Conservation (phyloP, 257 asterid genomes). For the Solanum verrucosum region DNA sequence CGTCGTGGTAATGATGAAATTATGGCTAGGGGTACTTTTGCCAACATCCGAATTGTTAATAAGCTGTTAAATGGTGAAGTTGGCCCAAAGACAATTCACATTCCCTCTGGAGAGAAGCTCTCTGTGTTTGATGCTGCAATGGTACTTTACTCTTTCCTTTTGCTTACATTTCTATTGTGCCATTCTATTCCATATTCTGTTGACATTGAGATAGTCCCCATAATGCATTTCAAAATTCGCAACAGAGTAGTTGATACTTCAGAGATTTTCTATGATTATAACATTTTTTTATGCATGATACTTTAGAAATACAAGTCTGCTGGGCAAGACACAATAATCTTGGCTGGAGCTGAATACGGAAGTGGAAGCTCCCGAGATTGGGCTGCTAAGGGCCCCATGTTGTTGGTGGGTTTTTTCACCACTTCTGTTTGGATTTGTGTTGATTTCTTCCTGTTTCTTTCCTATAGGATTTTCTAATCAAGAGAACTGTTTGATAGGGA, state of each 20-base stretch:
- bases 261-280: background rate
- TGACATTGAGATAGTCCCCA: background rate
- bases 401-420: background rate
- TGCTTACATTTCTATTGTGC: background rate
- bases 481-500: background rate
- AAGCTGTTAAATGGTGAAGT: slow-evolving; percentile 12
- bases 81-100: slow-evolving; percentile 2
- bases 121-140: slow-evolving; percentile 13
- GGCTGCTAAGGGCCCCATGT: slow-evolving; percentile 16
- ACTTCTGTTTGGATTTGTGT: background rate
- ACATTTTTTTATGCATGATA: background rate
- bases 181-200: background rate
- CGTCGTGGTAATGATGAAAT: slow-evolving; percentile 16
- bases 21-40: slow-evolving; percentile 14
- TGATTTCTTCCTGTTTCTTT: background rate
- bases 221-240: background rate
- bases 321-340: slow-evolving; percentile 6
- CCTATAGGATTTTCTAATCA: background rate
- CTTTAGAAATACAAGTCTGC: slow-evolving; percentile 7
- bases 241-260: background rate
- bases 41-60: slow-evolving; percentile 10
- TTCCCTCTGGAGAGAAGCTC: slow-evolving; percentile 9
- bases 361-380: slow-evolving; percentile 13
- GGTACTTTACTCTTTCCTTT: background rate
- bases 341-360: slow-evolving; percentile 13